Conservation (phyloP, 305 asterid species). For the Petunia hybrid region DNA sequence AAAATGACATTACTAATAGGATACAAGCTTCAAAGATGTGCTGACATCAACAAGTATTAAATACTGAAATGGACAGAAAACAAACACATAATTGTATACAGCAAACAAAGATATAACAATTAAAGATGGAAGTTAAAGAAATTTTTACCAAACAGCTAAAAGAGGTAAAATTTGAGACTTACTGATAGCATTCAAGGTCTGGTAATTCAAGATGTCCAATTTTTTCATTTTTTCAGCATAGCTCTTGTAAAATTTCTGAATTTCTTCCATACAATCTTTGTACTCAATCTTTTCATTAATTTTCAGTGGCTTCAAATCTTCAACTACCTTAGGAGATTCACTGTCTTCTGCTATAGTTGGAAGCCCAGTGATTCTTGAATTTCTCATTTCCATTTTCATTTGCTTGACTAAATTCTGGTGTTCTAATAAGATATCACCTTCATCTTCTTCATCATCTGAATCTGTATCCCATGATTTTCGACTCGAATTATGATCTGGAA, state of each 20-base stretch:
- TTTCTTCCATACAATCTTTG: slow-evolving; percentile 69
- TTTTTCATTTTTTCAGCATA: slow-evolving; percentile 75
- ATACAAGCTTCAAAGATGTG: not conserved
- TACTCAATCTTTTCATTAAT: slow-evolving; percentile 67
- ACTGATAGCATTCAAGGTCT: slow-evolving; percentile 89
- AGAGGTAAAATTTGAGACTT: slow-evolving; percentile 41
- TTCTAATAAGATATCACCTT: slow-evolving; percentile 62
- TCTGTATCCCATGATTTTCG: slow-evolving; percentile 45
- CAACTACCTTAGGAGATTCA: slow-evolving; percentile 63
- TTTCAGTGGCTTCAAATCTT: slow-evolving; percentile 69
- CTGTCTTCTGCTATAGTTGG: slow-evolving; percentile 91
- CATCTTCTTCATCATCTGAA: slow-evolving; percentile 56
- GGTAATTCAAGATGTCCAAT: slow-evolving; percentile 89
- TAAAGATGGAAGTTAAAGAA: not conserved
- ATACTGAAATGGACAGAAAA: not conserved
- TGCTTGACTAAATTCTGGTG: slow-evolving; percentile 77
- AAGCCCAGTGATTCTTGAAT: slow-evolving; percentile 62
- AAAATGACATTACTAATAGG: not conserved
- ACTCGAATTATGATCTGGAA: not conserved
- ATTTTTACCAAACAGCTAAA: not conserved
- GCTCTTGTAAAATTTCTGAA: slow-evolving; percentile 76
- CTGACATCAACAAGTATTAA: not conserved
- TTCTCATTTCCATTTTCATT: slow-evolving; percentile 81
- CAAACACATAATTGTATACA: not conserved
- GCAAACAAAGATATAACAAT: not conserved